phyloP scores from a whole-genome alignment of 2,329 filamentous ascomycete genomes.

The Epichloe glyceriae region DNA sequence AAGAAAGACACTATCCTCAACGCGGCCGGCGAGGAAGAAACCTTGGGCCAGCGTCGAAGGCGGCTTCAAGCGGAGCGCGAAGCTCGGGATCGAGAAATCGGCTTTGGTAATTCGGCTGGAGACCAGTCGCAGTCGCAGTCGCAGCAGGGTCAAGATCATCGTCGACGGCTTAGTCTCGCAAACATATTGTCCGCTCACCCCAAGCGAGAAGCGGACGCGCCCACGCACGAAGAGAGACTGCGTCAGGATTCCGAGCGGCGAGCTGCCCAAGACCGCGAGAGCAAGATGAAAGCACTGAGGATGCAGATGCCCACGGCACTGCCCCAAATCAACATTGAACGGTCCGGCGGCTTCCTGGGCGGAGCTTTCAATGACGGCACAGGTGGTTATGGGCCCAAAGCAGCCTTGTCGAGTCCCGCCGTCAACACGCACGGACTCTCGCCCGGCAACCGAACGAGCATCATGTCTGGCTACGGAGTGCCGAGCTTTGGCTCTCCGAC shows the following conservation, averaged over 20 bases:
- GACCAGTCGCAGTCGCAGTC: constrained; percentile 10
- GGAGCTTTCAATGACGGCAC: constrained; percentile 42
- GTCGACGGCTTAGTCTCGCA: constrained; percentile 39
- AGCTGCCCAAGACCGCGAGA: constrained; percentile 29
- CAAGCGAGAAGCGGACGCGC: constrained; percentile 24
- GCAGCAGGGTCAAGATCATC: constrained; percentile 9
- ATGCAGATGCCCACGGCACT: constrained; percentile 35
- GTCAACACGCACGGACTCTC: constrained; percentile 15
- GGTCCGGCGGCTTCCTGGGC: constrained; percentile 33
- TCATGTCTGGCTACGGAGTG: constrained; percentile 16
- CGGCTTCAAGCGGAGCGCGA: constrained; percentile 59
- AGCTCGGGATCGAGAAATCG: constrained; percentile 45
- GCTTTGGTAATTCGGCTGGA: constrained; percentile 17
- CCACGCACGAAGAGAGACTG: constrained; percentile 28
- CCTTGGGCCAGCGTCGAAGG: constrained; percentile 62
- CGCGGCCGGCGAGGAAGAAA: constrained; percentile 49
- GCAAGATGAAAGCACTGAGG: constrained; percentile 35
- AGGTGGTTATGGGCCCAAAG: constrained; percentile 23
- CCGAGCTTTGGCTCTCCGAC: constrained; percentile 2
- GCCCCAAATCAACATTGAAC: constrained; percentile 16
- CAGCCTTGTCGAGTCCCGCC: constrained; percentile 15
- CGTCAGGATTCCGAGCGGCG: constrained; percentile 28
- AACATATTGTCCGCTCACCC: constrained; percentile 40
- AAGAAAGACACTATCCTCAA: constrained; percentile 20
- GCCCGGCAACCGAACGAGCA: constrained; percentile 16